Conservation (phyloP, 768 basidiomycete genomes). For the Mycena rosella region DNA sequence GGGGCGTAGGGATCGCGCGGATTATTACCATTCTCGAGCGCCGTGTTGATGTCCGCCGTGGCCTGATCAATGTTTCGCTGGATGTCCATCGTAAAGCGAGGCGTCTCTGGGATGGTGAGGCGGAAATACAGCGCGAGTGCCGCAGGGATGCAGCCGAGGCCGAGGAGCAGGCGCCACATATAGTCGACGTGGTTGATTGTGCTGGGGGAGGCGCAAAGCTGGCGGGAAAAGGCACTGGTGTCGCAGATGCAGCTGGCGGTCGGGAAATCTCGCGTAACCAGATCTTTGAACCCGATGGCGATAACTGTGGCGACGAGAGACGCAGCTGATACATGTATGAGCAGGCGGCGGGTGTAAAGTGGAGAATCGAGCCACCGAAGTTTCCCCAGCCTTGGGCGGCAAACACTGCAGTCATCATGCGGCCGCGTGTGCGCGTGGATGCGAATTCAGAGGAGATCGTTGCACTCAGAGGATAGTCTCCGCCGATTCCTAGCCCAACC, state of each 20-base stretch:
- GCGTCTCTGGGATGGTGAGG: constrained; percentile 93
- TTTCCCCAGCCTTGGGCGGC: constrained; percentile 91
- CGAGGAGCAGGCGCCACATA: constrained; percentile 90
- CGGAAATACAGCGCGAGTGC: constrained; percentile 91
- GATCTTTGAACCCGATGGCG: too few relatives aligned
- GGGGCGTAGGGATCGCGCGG: constrained; percentile 68
- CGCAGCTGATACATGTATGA: too few relatives aligned
- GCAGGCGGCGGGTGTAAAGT: too few relatives aligned
- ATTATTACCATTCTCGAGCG: constrained; percentile 70
- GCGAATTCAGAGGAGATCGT: constrained; percentile 94
- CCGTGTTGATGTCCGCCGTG: constrained; percentile 75
- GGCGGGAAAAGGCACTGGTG: too few relatives aligned
- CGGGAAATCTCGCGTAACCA: too few relatives aligned
- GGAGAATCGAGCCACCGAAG: too few relatives aligned
- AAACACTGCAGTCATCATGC: constrained; percentile 92
- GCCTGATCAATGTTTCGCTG: constrained; percentile 87
- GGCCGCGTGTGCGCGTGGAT: constrained; percentile 78
- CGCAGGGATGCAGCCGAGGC: constrained; percentile 87
- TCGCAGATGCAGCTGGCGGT: too few relatives aligned
- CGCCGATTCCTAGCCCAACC: constrained; percentile 90
- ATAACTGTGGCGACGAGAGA: constrained; percentile 2
- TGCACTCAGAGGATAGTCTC: constrained; percentile 87
- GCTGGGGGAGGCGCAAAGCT: too few relatives aligned
- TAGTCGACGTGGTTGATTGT: constrained; percentile 74
- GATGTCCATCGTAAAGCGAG: constrained; percentile 92